Evolutionary conservation across 768 basidiomycete genomes (phyloP), one percentile per base, ranked within the genome.

Genomic region (Polyporus arcularius): DNA sequence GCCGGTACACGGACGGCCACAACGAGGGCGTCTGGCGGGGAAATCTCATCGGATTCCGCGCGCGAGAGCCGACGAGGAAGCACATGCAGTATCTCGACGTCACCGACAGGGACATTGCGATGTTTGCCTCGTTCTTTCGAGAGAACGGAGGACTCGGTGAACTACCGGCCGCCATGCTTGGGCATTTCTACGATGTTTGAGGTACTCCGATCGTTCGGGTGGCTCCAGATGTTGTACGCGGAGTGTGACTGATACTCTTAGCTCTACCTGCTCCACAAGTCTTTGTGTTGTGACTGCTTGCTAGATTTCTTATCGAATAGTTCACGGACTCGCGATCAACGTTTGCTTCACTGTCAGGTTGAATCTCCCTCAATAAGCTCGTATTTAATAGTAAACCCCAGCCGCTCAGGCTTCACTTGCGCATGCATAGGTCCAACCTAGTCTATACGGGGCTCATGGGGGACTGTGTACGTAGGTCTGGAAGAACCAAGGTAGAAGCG

Each of bases 71-170:
- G 5, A 48, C 53, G 4, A 54, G 43, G 43, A 53, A 54, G 38
- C 54, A 21, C 38, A 40, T 60, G 46, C 52, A 60, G 30, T 53
- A 60, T 43, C 39, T 60, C n/a, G 46, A 60, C 11, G 53, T 54
- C n/a, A 60, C 52, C 5, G 35, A 54, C 18, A 18, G 41, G 7
- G 58, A 60, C 50, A 12, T 58, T 14, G 12, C 57, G 14, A 31
- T 47, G 7, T 46, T 58, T 31, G 42, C 45, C 50, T 38, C 50
- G 12, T 51, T 50, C 41, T 51, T 51, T 48, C 28, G 56, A 48
- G 4, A 32, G 39, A n/a, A 3, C 40, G 48, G 39, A 40, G 26
- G 41, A n/a, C 48, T 38, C 56, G 11, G 7, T 3, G 38, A 38
- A 2, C 15, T 42, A 15, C 56, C 56, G 16, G 48, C 49, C n/a